Conservation (phyloP, 164 flowering plant species). For the grape (Vitis vinifera) region DNA sequence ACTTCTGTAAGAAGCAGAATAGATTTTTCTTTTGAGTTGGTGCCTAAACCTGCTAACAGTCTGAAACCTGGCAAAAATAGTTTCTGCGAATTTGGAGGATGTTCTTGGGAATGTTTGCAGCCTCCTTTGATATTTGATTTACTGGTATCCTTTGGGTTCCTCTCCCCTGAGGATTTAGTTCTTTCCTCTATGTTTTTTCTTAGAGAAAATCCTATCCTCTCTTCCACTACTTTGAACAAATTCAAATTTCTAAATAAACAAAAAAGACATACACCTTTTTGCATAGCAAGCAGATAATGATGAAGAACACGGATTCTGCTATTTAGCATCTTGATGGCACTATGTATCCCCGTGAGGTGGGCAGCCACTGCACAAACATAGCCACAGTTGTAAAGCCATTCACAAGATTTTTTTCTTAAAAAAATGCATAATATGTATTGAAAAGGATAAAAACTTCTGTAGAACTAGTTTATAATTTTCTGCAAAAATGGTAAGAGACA, state of each 20-base stretch:
- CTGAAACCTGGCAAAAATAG: too few relatives aligned
- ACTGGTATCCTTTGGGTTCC: too few relatives aligned
- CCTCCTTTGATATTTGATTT: too few relatives aligned
- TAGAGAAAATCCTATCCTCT: neutral
- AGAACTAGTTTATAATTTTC: neutral
- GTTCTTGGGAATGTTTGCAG: too few relatives aligned
- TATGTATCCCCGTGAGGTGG: constrained; percentile 92
- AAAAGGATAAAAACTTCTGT: neutral
- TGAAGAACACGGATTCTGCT: constrained; percentile 85
- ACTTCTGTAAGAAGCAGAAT: too few relatives aligned
- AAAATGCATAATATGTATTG: neutral
- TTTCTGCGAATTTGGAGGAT: too few relatives aligned
- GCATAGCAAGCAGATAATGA: constrained; percentile 86
- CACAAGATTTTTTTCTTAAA: neutral
- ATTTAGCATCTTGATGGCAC: constrained; percentile 97
- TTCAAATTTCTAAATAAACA: neutral
- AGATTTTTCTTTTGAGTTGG: too few relatives aligned
- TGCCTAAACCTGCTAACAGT: too few relatives aligned
- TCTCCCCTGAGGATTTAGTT: too few relatives aligned
- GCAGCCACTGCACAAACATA: constrained; percentile 82
- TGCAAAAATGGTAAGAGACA: neutral
- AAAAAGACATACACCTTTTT: constrained; percentile 52
- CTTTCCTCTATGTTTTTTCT: neutral
- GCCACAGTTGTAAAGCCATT: neutral
- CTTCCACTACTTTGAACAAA: too few relatives aligned